A percentile compares a stretch with the other conserved stretches of the same genome.
phyloP scores from a whole-genome alignment of 2,329 filamentous ascomycete species.

The Pyrenochaeta sp. region DNA sequence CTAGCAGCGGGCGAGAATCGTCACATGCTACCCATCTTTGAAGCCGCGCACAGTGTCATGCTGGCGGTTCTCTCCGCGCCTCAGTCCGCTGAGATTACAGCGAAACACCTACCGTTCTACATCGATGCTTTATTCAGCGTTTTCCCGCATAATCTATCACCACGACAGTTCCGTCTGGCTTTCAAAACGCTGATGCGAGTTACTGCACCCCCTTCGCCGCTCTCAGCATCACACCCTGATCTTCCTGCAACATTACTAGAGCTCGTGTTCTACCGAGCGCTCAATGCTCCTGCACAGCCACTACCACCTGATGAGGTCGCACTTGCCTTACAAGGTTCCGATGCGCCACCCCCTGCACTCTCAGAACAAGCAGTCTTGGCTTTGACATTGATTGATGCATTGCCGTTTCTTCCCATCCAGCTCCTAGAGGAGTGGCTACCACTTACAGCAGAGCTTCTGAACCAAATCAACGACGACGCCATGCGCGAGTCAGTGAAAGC shows the following conservation, averaged over 20 bases:
- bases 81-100: conserved; percentile 74
- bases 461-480: conserved; percentile 66
- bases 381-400: conserved; percentile 79
- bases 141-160: conserved; percentile 80
- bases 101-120: conserved; percentile 80
- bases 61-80: conserved; percentile 83
- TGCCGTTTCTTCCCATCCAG: conserved; percentile 75
- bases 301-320: conserved; percentile 52
- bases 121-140: conserved; percentile 80
- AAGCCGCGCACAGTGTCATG: conserved; percentile 84
- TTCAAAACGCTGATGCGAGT: conserved; percentile 87
- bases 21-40: conserved; percentile 76
- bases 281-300: conserved; percentile 60
- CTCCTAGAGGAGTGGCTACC: conserved; percentile 84
- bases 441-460: conserved; percentile 72
- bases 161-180: conserved; percentile 86
- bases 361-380: conserved; percentile 83
- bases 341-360: conserved; percentile 51
- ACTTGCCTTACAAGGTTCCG: conserved; percentile 46
- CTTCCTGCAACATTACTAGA: conserved; percentile 85
- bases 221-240: conserved; percentile 76
- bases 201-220: conserved; percentile 78
- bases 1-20: conserved; percentile 67
- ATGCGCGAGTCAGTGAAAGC: conserved; percentile 73
- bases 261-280: conserved; percentile 73